A percentile compares a stretch with the other conserved stretches of the same genome.
Conservation (phyloP, 2,329 filamentous ascomycete genomes). For the Cryoendolithus antarcticus region DNA sequence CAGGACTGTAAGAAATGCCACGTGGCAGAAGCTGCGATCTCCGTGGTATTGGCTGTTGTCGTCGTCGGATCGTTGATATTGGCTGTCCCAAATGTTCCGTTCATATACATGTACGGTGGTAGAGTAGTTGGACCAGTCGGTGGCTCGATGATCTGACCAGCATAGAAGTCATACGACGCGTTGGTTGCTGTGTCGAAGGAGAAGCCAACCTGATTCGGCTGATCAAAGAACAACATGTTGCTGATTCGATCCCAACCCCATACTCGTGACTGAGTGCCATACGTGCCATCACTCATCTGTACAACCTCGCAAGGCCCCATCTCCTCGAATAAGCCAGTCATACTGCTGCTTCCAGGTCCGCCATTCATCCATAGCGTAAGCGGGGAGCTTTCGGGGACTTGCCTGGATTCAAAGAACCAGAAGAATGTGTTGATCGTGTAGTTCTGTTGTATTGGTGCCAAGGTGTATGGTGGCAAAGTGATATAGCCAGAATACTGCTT, state of each 20-base stretch:
- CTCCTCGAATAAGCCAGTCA: conserved; percentile 52
- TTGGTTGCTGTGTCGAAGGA: conserved; percentile 55
- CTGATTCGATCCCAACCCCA: conserved; percentile 55
- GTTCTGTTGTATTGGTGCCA: conserved; percentile 36
- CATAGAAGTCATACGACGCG: conserved; percentile 42
- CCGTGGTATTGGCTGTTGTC: conserved; percentile 22
- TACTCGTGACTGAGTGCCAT: conserved; percentile 35
- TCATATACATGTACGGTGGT: conserved; percentile 33
- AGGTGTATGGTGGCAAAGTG: conserved; percentile 37
- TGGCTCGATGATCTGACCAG: conserved; percentile 28
- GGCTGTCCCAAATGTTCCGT: conserved; percentile 54
- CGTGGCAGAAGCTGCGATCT: conserved; percentile 32
- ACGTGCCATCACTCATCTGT: conserved; percentile 29
- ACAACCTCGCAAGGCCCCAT: conserved; percentile 38
- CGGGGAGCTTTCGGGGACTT: conserved; percentile 36
- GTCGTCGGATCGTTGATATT: conserved; percentile 20
- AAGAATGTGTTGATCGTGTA: conserved; percentile 54
- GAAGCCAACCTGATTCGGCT: conserved; percentile 60
- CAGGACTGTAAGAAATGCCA: conserved; percentile 55
- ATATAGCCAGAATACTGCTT: conserved; percentile 63
- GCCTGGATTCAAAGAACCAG: conserved; percentile 49
- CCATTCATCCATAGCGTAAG: conserved; percentile 57
- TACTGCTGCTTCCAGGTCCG: conserved; percentile 52
- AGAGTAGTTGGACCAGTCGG: conserved; percentile 16
- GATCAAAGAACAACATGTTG: conserved; percentile 46